Evolutionary conservation across 148 eudicot genomes (phyloP).

Genomic region (Chenopodium suecicum): DNA sequence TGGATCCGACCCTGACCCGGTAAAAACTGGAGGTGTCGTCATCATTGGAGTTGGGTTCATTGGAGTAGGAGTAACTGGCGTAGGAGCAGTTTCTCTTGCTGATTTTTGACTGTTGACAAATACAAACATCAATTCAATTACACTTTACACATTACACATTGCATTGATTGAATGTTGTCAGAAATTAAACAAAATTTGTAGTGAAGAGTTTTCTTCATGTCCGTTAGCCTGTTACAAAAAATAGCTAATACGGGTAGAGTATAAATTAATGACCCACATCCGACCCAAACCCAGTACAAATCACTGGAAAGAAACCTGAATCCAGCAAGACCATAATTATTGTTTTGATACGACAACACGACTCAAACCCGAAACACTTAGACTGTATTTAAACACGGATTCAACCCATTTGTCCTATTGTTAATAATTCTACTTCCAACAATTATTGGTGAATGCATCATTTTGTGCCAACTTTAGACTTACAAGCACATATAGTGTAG

Average conservation of each 20-base stretch:
- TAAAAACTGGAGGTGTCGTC: slow-evolving; percentile 31
- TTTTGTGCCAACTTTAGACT: no score
- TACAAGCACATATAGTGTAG: no score
- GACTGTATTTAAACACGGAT: background rate
- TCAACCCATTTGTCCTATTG: no score
- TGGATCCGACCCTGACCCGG: slow-evolving; percentile 39
- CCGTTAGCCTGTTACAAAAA: background rate
- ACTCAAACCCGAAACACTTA: background rate
- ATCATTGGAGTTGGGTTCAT: slow-evolving; percentile 16
- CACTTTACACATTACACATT: slow-evolving; percentile 12
- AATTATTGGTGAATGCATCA: no score
- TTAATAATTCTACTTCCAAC: no score
- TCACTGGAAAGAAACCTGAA: no score
- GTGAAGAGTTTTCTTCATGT: background rate
- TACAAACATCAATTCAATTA: slow-evolving; percentile 10
- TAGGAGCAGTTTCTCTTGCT: slow-evolving; percentile 34
- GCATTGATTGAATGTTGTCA: slow-evolving; percentile 30
- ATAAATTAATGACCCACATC: no score
- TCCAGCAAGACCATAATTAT: no score
- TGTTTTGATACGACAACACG: background rate
- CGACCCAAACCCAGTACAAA: no score
- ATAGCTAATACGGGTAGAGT: no score
- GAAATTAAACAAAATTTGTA: background rate
- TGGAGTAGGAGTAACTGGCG: slow-evolving; percentile 23
- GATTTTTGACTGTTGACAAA: slow-evolving; percentile 74